Base-by-base conservation (phyloP, 2,329 filamentous ascomycete species). In the Verticillium albo-atrum region DNA sequence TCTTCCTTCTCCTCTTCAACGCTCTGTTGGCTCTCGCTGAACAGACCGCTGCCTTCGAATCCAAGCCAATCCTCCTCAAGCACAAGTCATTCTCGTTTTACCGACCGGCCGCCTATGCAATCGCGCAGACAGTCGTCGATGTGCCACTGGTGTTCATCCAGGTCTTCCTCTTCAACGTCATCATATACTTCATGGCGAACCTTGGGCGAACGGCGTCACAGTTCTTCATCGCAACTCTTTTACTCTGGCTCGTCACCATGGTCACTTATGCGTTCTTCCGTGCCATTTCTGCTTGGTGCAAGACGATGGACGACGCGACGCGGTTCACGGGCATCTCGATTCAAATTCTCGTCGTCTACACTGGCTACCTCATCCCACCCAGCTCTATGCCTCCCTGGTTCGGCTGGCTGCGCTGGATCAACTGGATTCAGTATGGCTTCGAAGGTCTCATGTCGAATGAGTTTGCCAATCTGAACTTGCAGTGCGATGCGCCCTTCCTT, bases 61-160 rank as follows among this genome's bases (percentile, higher is more conserved):
- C 80, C 25, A 82, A 87, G 52, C 87, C 86, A 0, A 89, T 91
- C 59, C 71, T 91, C 42, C 73, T 89, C 57, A 90, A 90, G 69
- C 88, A 90, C 71, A 89, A 89, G 67, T 85, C 81, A 26, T 90
- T 89, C 63, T 86, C 85, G 0, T 89, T 90, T 70, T 89, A 89
- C 63, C 83, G 82, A 4, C 85, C 85, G 2, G 77, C 83, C 0
- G 84, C 85, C 20, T 85, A 81, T 61, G 84, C 83, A 7, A 57
- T 72, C 6, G 70, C 69, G 2, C 69, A 71, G 54, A 70, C 67
- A 2, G 52, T 68, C 3, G 67, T 70, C 10, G 71, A 88, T 65
- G 70, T 85, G 1, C 84, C 85, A 0, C 71, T 86, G 9, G 79
- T 86, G 0, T 71, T 86, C 20, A 70, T 86, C 10, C 83, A 87